Percentiles rank a stretch among this genome's conserved stretches.
Conservation (phyloP, 768 basidiomycete genomes). For the Hypsizygus marmoreus region DNA sequence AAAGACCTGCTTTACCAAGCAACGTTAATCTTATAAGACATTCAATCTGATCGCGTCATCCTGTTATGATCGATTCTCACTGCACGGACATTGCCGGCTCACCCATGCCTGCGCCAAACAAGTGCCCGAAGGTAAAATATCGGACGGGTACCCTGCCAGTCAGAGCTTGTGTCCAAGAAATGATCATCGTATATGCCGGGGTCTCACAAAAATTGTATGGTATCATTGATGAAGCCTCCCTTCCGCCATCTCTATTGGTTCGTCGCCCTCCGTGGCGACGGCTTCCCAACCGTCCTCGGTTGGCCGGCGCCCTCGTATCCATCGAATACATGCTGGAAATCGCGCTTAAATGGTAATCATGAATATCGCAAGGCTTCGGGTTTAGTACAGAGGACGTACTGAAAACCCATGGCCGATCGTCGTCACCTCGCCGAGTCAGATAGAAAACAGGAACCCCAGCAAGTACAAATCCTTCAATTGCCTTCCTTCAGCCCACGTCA, state of each 20-base stretch:
- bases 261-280: constrained; percentile 72
- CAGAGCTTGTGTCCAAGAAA: background rate
- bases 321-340: constrained; percentile 42
- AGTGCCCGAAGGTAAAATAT: too few species aligned
- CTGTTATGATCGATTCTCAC: background rate
- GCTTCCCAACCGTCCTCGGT: constrained; percentile 74
- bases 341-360: constrained; percentile 34
- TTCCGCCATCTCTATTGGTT: constrained; percentile 68
- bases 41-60: constrained; percentile 19
- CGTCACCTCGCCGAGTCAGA: constrained; percentile 59
- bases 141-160: background rate
- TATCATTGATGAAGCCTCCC: constrained; percentile 23
- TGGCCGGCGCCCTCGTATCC: constrained; percentile 52
- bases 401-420: constrained; percentile 39
- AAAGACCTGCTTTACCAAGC: background rate
- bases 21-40: constrained; percentile 11
- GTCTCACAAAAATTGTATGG: constrained; percentile 11
- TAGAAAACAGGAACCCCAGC: constrained; percentile 85
- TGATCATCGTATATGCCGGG: background rate
- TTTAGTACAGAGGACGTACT: constrained; percentile 37
- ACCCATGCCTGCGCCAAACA: too few species aligned
- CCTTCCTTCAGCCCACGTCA: too few species aligned
- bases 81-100: constrained; percentile 6
- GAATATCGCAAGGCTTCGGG: background rate
- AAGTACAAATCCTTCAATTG: constrained; percentile 67